Conservation (phyloP, 2,329 filamentous ascomycete species). For the Diplodia mutila region DNA sequence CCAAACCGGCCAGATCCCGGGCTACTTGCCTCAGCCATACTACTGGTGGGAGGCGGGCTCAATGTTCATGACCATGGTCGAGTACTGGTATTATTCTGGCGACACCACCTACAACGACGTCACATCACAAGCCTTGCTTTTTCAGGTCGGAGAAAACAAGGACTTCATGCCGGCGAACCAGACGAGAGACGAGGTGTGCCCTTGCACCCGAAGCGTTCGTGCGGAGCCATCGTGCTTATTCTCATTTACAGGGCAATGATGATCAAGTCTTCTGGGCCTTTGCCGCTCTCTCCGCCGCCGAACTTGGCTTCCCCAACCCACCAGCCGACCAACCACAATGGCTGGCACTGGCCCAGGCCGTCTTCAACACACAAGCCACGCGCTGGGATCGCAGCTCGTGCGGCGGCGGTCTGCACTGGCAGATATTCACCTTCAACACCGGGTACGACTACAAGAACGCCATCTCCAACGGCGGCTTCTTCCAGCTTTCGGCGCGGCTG, state of each 20-base stretch:
- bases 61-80: constrained; percentile 64
- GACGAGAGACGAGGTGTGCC: constrained; percentile 36
- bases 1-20: constrained; percentile 54
- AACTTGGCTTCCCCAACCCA: constrained; percentile 52
- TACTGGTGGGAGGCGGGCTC: constrained; percentile 76
- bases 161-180: constrained; percentile 39
- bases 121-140: constrained; percentile 54
- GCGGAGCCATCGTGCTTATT: background rate
- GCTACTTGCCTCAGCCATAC: constrained; percentile 56
- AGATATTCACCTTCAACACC: constrained; percentile 41
- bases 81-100: constrained; percentile 84
- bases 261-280: constrained; percentile 64
- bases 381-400: constrained; percentile 40
- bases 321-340: constrained; percentile 46
- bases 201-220: background rate
- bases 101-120: constrained; percentile 73
- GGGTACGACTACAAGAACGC: constrained; percentile 46
- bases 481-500: constrained; percentile 43
- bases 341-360: constrained; percentile 49
- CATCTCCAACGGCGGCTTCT: constrained; percentile 44
- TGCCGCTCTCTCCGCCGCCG: constrained; percentile 60
- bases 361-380: constrained; percentile 43
- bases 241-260: constrained; percentile 53
- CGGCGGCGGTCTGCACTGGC: constrained; percentile 43
- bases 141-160: constrained; percentile 37